Evolutionary conservation across 768 basidiomycete species (phyloP).

Genomic region (Kwoniella dendrophila): DNA sequence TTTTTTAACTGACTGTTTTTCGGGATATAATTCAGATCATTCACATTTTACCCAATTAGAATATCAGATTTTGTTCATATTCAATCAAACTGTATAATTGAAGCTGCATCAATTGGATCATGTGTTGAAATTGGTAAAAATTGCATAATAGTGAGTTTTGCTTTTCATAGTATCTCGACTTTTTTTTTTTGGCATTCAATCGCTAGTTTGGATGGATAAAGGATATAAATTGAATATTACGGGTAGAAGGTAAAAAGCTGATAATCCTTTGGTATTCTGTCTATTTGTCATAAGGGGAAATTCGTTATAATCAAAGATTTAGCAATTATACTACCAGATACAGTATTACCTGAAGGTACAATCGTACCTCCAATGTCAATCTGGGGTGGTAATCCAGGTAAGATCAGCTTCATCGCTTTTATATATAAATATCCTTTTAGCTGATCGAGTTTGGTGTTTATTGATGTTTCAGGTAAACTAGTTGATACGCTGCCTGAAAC

Average conservation of each 20-base stretch:
- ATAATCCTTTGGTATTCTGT: no score
- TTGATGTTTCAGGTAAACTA: no score
- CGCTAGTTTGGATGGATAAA: no score
- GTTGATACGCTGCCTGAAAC: no score
- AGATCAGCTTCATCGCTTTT: no score
- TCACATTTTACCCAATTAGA: slow-evolving; percentile 96
- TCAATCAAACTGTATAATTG: slow-evolving; percentile 81
- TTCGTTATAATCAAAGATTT: slow-evolving; percentile 97
- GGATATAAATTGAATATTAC: no score
- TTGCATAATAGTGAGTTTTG: slow-evolving; percentile 77
- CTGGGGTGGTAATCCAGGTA: slow-evolving; percentile 88
- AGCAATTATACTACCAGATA: slow-evolving; percentile 82
- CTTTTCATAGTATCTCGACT: no score
- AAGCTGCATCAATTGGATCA: slow-evolving; percentile 92
- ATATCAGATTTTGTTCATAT: slow-evolving; percentile 95
- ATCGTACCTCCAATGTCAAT: slow-evolving; percentile 85
- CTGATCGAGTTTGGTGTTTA: no score
- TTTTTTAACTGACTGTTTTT: not conserved
- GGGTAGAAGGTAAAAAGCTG: no score
- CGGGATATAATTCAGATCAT: slow-evolving; percentile 32
- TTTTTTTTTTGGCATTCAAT: no score
- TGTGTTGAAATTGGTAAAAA: slow-evolving; percentile 94
- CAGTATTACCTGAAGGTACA: slow-evolving; percentile 85
- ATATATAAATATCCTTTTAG: no score
- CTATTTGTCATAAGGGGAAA: slow-evolving; percentile 68